Conservation (phyloP, 176 grass and related monocot species). For the Oryza glumipatula region DNA sequence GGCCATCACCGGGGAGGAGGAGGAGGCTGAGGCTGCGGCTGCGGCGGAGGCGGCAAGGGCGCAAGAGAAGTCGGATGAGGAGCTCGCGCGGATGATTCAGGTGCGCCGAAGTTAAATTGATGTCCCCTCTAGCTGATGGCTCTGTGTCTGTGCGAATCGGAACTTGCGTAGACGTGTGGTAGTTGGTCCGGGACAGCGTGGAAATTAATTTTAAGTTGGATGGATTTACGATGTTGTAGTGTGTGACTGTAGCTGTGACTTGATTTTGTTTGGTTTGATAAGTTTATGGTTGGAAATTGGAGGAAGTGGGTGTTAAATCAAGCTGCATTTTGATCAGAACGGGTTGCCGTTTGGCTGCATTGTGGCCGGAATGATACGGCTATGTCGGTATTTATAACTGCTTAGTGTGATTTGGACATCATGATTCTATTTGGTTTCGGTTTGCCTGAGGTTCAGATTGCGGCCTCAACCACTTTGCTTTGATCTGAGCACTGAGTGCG, state of each 20-base stretch:
- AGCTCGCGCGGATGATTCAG: slow-evolving; percentile 78
- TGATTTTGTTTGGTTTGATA: slow-evolving; percentile 16
- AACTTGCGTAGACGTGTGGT: neutral
- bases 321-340: neutral
- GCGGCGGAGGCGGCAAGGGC: slow-evolving; percentile 34
- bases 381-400: slow-evolving; percentile 17
- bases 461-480: neutral
- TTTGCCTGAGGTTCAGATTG: neutral
- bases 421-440: neutral
- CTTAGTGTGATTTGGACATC: neutral
- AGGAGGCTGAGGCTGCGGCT: neutral
- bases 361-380: slow-evolving; percentile 7
- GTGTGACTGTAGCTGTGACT: neutral
- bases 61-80: slow-evolving; percentile 70
- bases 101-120: slow-evolving; percentile 27
- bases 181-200: neutral
- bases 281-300: neutral
- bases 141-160: neutral
- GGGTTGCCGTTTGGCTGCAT: neutral
- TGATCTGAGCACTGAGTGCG: neutral
- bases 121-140: neutral
- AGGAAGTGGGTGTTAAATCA: neutral
- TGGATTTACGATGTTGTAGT: neutral
- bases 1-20: slow-evolving; percentile 41
- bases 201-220: neutral